Conservation (phyloP, 148 eudicot genomes). For the Simmondsia chinensis region DNA sequence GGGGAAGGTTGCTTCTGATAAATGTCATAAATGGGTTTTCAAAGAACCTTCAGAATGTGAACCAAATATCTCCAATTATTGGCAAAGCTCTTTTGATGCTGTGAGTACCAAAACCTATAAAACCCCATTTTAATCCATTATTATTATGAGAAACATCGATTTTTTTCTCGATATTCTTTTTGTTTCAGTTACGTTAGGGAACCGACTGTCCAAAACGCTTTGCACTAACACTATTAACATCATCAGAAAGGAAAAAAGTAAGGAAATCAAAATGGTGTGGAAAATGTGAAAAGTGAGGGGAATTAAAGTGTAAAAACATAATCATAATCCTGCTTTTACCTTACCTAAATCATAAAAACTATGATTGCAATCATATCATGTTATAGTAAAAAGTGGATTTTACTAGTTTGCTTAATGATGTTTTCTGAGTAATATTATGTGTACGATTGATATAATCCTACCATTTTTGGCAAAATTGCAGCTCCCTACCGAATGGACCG, state of each 20-base stretch:
- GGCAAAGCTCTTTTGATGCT: constrained; percentile 99
- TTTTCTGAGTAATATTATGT: constrained; percentile 8
- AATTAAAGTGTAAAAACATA: too few relatives aligned
- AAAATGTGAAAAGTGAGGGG: too few relatives aligned
- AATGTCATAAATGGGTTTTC: constrained; percentile 99
- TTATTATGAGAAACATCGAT: background rate
- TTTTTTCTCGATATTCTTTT: background rate
- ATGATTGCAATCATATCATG: constrained; percentile 15
- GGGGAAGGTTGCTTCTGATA: constrained; percentile 99
- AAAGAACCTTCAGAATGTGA: constrained; percentile 97
- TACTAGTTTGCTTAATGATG: constrained; percentile 17
- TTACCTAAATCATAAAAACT: constrained; percentile 11
- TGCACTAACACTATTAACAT: too few relatives aligned
- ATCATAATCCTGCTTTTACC: constrained; percentile 5
- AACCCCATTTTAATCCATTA: background rate
- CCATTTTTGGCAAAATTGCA: constrained; percentile 28
- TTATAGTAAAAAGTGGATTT: constrained; percentile 11
- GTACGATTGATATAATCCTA: constrained; percentile 14
- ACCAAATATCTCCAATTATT: constrained; percentile 85
- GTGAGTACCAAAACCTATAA: constrained; percentile 35
- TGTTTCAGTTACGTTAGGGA: too few relatives aligned
- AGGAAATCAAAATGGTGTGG: too few relatives aligned
- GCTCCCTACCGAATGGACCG: constrained; percentile 97
- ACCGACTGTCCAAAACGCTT: too few relatives aligned
- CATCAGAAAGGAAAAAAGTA: too few relatives aligned